Evolutionary conservation across 352 stramenopile species (phyloP), one percentile per base, ranked within the genome.

Genomic region (Globisporangium echinulatum): DNA sequence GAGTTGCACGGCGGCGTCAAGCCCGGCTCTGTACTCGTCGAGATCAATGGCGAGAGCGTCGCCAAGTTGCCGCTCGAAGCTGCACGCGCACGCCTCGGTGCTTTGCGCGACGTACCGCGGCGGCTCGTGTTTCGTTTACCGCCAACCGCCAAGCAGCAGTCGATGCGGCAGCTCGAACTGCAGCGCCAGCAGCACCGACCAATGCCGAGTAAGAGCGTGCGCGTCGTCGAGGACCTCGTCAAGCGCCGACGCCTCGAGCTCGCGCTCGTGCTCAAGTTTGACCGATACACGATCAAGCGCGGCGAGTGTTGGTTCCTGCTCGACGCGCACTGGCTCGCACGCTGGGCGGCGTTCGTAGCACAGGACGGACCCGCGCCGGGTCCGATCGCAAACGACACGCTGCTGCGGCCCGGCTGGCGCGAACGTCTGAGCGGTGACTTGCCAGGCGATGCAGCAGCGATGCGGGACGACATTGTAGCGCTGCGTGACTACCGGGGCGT

Each of bases 251-350:
- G 82, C 49, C 56, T 88, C 17, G 84, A 93, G 62, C 63, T 93
- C 17, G 66, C 61, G 4, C 63, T 91, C 36, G 64, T 90, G 15
- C 74, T 91, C 59, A 75, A 79, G 63, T 66, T 88, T 37, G 84
- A 93, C 61, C 75, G 67, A 60, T 63, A 62, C 5, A 66, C 66
- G 50, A 65, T 91, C 56, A 71, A 71, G 51, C 75, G 79, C 50
- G 68, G 74, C 3, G 84, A 93, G 64, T 90, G 78, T 70, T 93
- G 81, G 81, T 85, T 90, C 61, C 62, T 87, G 7, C 61, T 93
- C 36, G 73, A 90, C 57, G 62, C 74, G 2, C 61, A 75, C 19
- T 91, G 84, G 84, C 87, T 93, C 70, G 58, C 54, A 47, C 65
- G 61, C 25, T 93, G 81, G 84, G 60, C 81, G 36, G 62, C 66